Conservation (phyloP, 345 rosid genomes). For the Camelina sativa region DNA sequence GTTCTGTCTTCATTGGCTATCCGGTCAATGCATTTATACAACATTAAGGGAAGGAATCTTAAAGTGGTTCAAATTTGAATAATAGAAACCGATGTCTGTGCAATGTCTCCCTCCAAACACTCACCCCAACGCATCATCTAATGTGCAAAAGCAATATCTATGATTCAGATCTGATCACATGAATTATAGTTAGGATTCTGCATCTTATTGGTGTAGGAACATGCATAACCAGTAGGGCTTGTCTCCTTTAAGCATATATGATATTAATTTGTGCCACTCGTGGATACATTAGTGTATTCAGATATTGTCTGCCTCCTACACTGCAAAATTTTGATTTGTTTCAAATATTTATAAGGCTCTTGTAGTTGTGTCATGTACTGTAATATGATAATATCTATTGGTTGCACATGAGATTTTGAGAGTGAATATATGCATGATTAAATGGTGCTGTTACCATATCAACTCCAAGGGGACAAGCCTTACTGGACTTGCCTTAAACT, state of each 20-base stretch:
- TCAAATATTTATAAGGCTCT: background rate
- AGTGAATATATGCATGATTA: conserved; percentile 31
- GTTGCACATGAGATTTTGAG: conserved; percentile 19
- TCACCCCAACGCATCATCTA: conserved; percentile 6
- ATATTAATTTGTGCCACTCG: conserved; percentile 25
- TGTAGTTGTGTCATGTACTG: conserved; percentile 29
- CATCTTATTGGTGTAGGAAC: background rate
- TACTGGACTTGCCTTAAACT: conserved; percentile 10
- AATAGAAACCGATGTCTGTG: conserved; percentile 16
- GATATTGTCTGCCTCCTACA: background rate
- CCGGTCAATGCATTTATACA: conserved; percentile 25
- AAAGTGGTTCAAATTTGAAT: conserved; percentile 14
- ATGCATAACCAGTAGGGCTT: conserved; percentile 8
- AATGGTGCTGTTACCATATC: conserved; percentile 21
- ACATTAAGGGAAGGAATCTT: background rate
- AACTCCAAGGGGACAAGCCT: conserved; percentile 30
- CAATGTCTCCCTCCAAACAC: conserved; percentile 35
- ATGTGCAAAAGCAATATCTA: background rate
- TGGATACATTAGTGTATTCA: conserved; percentile 20
- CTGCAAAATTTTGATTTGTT: conserved; percentile 18
- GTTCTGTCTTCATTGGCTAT: conserved; percentile 20
- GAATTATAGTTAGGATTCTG: background rate
- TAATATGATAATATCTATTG: conserved; percentile 15
- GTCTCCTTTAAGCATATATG: conserved; percentile 24
- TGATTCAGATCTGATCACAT: conserved; percentile 33